Conservation (phyloP, 139 green algal genomes). For the Protoeuglena noctilucae region DNA sequence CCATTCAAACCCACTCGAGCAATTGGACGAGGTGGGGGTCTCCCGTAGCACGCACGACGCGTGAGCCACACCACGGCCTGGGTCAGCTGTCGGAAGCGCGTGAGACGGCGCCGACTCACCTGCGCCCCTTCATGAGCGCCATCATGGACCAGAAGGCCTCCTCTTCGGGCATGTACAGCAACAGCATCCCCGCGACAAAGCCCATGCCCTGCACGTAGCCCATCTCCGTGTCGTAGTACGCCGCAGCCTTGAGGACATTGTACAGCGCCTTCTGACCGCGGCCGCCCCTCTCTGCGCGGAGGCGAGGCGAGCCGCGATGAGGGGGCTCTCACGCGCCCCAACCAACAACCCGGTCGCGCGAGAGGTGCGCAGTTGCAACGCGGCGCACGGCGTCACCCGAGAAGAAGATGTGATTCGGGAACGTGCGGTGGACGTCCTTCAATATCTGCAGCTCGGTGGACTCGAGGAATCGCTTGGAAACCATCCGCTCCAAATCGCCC, state of each 20-base stretch:
- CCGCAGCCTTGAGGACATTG: slow-evolving; percentile 58
- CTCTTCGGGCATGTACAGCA: slow-evolving; percentile 78
- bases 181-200: slow-evolving; percentile 65
- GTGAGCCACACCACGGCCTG: too few relatives aligned
- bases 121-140: slow-evolving; percentile 60
- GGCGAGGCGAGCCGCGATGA: too few relatives aligned
- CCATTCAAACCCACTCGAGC: too few relatives aligned
- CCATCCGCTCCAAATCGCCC: too few relatives aligned
- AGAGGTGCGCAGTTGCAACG: too few relatives aligned
- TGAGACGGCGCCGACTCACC: too few relatives aligned
- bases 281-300: slow-evolving; percentile 18
- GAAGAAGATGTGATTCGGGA: slow-evolving; percentile 64
- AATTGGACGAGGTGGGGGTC: too few relatives aligned
- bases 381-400: too few relatives aligned
- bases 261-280: slow-evolving; percentile 61
- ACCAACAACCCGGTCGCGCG: too few relatives aligned
- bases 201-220: slow-evolving; percentile 85
- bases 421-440: slow-evolving; percentile 58
- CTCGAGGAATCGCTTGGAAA: too few relatives aligned
- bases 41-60: too few relatives aligned
- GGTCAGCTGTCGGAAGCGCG: background rate
- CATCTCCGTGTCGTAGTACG: slow-evolving; percentile 31
- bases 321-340: too few relatives aligned
- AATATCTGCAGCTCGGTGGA: slow-evolving; percentile 38
- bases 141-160: slow-evolving; percentile 81